phyloP scores from a whole-genome alignment of 768 basidiomycete genomes.

The Lactifluus echinatus region DNA sequence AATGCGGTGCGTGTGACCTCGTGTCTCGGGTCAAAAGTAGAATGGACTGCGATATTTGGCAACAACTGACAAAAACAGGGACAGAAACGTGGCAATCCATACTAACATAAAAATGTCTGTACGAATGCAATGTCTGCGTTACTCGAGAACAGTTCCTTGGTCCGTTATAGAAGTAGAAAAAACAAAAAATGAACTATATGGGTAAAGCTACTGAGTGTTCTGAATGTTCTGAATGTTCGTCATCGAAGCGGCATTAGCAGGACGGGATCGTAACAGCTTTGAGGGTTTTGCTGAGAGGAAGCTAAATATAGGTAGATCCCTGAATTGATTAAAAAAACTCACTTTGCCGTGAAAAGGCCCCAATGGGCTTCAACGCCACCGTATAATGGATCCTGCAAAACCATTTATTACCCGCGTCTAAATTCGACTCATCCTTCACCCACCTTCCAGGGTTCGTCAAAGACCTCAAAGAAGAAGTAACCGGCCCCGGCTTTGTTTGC shows the following conservation, averaged over 20 bases:
- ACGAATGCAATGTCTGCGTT: neutral
- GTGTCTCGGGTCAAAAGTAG: neutral
- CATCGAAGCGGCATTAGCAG: slow-evolving; percentile 31
- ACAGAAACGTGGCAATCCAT: neutral
- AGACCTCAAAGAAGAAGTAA: slow-evolving; percentile 86
- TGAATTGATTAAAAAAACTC: slow-evolving; percentile 20
- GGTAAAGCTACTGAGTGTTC: neutral
- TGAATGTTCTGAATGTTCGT: no score
- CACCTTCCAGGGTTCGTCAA: slow-evolving; percentile 79
- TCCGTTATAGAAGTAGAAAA: neutral
- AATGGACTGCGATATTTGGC: neutral
- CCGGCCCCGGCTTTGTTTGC: slow-evolving; percentile 73
- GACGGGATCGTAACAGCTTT: slow-evolving; percentile 62
- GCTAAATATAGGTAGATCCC: slow-evolving; percentile 20
- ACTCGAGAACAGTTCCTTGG: neutral
- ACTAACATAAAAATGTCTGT: neutral
- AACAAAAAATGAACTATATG: neutral
- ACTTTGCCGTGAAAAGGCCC: slow-evolving; percentile 61
- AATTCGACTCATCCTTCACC: neutral
- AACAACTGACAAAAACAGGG: slow-evolving; percentile 9
- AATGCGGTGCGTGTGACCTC: slow-evolving; percentile 3
- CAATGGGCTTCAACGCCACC: slow-evolving; percentile 77
- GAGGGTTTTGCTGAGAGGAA: slow-evolving; percentile 47
- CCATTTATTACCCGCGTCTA: neutral
- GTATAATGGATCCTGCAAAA: slow-evolving; percentile 42